Base-by-base conservation (phyloP, 2,329 filamentous ascomycete species). In the Parastagonospora avenae region DNA sequence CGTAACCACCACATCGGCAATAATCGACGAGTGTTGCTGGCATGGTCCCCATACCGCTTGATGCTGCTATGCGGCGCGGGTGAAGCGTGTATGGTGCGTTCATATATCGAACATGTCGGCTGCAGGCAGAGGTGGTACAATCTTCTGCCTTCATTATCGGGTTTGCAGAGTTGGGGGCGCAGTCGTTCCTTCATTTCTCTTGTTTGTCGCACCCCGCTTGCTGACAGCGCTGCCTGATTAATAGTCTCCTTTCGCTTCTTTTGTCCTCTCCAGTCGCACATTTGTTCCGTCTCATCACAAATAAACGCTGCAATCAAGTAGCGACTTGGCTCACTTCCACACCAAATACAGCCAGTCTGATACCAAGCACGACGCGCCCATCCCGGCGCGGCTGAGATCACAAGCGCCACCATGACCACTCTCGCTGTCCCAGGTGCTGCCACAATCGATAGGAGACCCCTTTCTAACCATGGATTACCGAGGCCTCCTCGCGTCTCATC, bases 401-500 rank as follows among this genome's bases (percentile, higher is more conserved):
- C n/a, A 33, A 30, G 5, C 19, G 19, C 31, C 15, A 48, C 24
- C 15, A 66, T 66, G 63, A 51, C 57, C 36, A 55, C 64, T 45
- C 61, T 66, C 42, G 54, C 60, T 29, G 55, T 64, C 38, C 59
- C 64, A 33, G 55, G 58, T 44, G 64, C 68, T 39, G 53, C 53
- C n/a, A 37, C 51, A 24, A 50, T 57, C 46, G 54, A 43, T 14
- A 62, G 60, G 42, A 59, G 63, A 42, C 64, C 68, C 14, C 58
- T 72, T 19, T 68, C 69, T 24, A 63, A 52, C 43, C 68, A 72
- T 55, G 69, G 68, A 24, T 54, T 73, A 63, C 70, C 70, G 10
- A 72, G 70, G 46, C 52, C 60, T 39, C 67, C 67, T 41, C 55
- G 60, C 32, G 60, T 62, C 40, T 52, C 59, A 37, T 68, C 67